Percentiles rank a stretch among this genome's conserved stretches.
These are phyloP conservation scores for Nicotiana paniculata DNA, from an alignment of 257 asterid species.

Conservation along the genomic window DNA sequence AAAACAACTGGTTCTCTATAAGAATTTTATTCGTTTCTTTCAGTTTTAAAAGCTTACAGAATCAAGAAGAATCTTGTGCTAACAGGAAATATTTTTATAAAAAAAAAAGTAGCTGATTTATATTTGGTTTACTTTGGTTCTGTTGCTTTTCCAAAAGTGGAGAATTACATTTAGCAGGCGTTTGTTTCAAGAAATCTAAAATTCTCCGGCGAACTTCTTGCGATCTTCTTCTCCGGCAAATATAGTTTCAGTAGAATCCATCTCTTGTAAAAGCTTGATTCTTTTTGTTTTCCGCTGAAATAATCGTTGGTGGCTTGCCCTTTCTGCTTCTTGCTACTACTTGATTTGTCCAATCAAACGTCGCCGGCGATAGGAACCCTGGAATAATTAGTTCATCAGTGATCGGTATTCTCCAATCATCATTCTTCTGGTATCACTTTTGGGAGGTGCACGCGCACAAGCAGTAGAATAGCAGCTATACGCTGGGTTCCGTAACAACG, in stretches of 20 bases:
- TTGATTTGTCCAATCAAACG: no score
- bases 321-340: neutral
- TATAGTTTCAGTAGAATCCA: neutral
- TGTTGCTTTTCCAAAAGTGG: neutral
- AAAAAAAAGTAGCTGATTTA: neutral
- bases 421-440: no score
- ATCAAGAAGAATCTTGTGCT: neutral
- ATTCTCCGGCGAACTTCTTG: no score
- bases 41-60: neutral
- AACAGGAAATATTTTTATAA: neutral
- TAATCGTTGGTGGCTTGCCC: neutral
- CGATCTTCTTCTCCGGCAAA: no score
- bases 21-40: neutral
- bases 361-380: no score
- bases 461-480: no score
- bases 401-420: no score
- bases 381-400: no score
- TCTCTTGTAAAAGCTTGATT: neutral
- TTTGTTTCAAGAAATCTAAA: no score
- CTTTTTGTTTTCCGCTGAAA: neutral
- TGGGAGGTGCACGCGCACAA: no score
- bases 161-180: no score
- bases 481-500: no score
- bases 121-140: neutral
- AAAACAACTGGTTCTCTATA: neutral